phyloP scores from a whole-genome alignment of 768 basidiomycete genomes.

The Boletus insuetus region DNA sequence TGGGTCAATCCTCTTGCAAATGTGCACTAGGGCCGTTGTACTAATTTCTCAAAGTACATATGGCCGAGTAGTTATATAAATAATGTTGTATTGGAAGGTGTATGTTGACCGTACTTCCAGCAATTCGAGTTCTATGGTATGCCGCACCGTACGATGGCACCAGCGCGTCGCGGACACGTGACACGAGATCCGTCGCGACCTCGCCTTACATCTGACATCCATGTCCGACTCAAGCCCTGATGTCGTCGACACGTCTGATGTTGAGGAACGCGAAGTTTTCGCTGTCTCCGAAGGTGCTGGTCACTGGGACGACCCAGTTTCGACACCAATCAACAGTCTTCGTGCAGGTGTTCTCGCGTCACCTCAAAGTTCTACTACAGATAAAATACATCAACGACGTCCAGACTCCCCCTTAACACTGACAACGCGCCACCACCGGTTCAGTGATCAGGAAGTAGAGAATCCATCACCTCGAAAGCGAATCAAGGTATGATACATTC shows the following conservation, averaged over 20 bases:
- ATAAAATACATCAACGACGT: background rate
- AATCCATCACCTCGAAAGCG: slow-evolving; percentile 37
- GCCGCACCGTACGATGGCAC: no score
- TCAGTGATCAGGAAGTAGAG: slow-evolving; percentile 11
- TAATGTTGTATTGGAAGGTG: slow-evolving; percentile 16
- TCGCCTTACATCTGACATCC: background rate
- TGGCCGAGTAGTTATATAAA: background rate
- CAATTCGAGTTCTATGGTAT: background rate
- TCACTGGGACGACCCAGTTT: background rate
- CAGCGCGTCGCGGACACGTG: slow-evolving; percentile 18
- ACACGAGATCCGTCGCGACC: slow-evolving; percentile 2
- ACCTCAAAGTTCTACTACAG: background rate
- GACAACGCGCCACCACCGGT: background rate
- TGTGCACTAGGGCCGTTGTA: slow-evolving; percentile 7
- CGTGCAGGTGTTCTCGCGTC: background rate
- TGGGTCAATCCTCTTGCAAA: slow-evolving; percentile 1
- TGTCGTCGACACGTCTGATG: slow-evolving; percentile 61
- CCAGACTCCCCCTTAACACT: background rate
- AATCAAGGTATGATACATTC: slow-evolving; percentile 28
- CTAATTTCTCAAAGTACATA: slow-evolving; percentile 1
- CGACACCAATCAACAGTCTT: background rate
- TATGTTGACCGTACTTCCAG: slow-evolving; percentile 5
- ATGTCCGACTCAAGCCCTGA: slow-evolving; percentile 34
- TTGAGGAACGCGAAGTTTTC: slow-evolving; percentile 55
- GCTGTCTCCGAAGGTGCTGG: slow-evolving; percentile 12